A percentile compares a stretch with the other conserved stretches of the same genome.
These are phyloP conservation scores for Aspergillus puulaauensis DNA, from an alignment of 2,329 filamentous ascomycete species.

Conservation along the genomic window DNA sequence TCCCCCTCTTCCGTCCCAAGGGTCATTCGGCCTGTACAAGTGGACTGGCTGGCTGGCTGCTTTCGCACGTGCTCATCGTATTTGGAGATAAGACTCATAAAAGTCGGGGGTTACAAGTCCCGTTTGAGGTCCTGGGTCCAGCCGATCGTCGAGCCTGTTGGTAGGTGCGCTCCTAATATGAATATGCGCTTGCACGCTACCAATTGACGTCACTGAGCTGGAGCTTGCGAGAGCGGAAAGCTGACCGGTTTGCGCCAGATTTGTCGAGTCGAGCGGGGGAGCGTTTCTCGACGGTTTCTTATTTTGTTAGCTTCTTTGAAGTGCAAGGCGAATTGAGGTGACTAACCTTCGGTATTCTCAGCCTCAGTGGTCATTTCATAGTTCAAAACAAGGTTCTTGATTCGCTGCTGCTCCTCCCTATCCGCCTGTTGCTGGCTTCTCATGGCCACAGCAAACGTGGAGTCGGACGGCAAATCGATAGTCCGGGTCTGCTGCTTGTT, in stretches of 20 bases:
- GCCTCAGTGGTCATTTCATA: constrained; percentile 84
- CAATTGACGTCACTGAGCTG: constrained; percentile 97
- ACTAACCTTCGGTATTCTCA: constrained; percentile 76
- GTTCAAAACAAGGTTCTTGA: constrained; percentile 96
- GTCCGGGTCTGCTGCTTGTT: constrained; percentile 92
- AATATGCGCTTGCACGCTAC: constrained; percentile 52
- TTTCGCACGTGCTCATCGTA: neutral
- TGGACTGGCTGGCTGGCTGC: neutral
- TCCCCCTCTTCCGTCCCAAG: no score
- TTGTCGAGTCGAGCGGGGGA: constrained; percentile 50
- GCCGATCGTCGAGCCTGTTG: neutral
- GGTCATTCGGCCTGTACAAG: neutral
- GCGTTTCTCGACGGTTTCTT: constrained; percentile 42
- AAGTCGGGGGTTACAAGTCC: neutral
- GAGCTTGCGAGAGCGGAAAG: constrained; percentile 82
- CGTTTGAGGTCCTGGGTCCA: neutral
- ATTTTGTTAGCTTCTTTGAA: constrained; percentile 27
- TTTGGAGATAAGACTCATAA: neutral
- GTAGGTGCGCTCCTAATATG: neutral
- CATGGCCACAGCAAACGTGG: constrained; percentile 93
- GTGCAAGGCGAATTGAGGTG: neutral
- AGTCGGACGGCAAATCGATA: constrained; percentile 82
- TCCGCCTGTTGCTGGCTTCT: constrained; percentile 93
- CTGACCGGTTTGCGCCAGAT: constrained; percentile 63
- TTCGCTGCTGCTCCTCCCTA: constrained; percentile 93